Conservation (phyloP, 2,329 filamentous ascomycete genomes). For the Botryotinia calthae region DNA sequence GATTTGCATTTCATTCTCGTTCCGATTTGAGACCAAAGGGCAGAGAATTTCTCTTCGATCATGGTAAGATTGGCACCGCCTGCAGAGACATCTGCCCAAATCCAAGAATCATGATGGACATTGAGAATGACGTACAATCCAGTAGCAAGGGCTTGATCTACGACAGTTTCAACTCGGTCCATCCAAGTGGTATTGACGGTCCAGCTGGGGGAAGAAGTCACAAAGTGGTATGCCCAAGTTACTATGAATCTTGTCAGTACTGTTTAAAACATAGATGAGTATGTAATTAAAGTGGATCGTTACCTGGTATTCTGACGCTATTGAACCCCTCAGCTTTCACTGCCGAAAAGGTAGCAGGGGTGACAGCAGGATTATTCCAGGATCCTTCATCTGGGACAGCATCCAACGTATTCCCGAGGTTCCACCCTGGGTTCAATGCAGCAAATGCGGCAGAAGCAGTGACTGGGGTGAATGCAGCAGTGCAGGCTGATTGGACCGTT, state of each 20-base stretch:
- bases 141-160: conserved; percentile 52
- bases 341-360: conserved; percentile 49
- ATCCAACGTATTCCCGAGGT: conserved; percentile 59
- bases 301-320: conserved; percentile 54
- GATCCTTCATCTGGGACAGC: conserved; percentile 54
- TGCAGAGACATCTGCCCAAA: conserved; percentile 54
- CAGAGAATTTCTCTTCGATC: conserved; percentile 56
- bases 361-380: conserved; percentile 56
- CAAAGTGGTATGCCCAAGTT: conserved; percentile 58
- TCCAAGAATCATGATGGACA: conserved; percentile 59
- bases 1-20: conserved; percentile 54
- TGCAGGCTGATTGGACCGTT: conserved; percentile 21
- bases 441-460: conserved; percentile 39
- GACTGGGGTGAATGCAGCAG: conserved; percentile 28
- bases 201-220: conserved; percentile 50
- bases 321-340: conserved; percentile 56
- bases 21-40: conserved; percentile 58
- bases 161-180: conserved; percentile 54
- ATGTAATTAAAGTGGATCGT: neutral
- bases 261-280: neutral
- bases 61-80: conserved; percentile 47
- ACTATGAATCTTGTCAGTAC: conserved; percentile 40
- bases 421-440: conserved; percentile 56
- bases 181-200: conserved; percentile 54
- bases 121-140: conserved; percentile 55